A percentile compares a stretch with the other conserved stretches of the same genome.
phyloP scores from a whole-genome alignment of 2,329 filamentous ascomycete species.

The Epichloe coenophiala region DNA sequence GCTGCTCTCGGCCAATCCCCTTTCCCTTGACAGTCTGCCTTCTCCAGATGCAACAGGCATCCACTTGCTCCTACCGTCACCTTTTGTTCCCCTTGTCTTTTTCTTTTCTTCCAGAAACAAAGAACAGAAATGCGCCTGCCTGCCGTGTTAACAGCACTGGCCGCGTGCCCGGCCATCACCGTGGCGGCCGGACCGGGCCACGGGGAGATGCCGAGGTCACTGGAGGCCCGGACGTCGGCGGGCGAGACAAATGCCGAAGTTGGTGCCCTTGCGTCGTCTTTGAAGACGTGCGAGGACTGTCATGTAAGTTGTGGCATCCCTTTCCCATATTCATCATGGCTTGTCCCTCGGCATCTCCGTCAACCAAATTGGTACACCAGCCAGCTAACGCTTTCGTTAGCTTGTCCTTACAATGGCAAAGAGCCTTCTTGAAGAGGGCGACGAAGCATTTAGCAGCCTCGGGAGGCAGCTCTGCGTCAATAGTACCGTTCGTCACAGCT shows the following conservation, averaged over 20 bases:
- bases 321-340: too few species aligned
- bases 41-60: neutral
- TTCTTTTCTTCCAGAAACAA: neutral
- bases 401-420: slow-evolving; percentile 20
- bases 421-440: slow-evolving; percentile 25
- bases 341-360: neutral
- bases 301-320: neutral
- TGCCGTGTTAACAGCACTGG: neutral
- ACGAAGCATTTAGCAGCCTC: slow-evolving; percentile 22
- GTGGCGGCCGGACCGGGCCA: neutral
- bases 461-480: slow-evolving; percentile 16
- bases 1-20: too few species aligned
- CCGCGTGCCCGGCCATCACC: neutral
- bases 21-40: too few species aligned
- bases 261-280: neutral
- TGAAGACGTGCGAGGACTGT: slow-evolving; percentile 4
- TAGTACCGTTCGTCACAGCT: slow-evolving; percentile 10
- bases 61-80: neutral
- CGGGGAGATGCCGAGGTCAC: neutral
- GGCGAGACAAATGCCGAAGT: neutral
- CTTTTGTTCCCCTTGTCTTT: neutral
- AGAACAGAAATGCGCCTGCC: neutral
- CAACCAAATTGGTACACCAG: neutral
- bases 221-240: neutral
- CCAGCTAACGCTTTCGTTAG: neutral